Conservation (phyloP, 257 asterid genomes). For the Solanum dulcamara region DNA sequence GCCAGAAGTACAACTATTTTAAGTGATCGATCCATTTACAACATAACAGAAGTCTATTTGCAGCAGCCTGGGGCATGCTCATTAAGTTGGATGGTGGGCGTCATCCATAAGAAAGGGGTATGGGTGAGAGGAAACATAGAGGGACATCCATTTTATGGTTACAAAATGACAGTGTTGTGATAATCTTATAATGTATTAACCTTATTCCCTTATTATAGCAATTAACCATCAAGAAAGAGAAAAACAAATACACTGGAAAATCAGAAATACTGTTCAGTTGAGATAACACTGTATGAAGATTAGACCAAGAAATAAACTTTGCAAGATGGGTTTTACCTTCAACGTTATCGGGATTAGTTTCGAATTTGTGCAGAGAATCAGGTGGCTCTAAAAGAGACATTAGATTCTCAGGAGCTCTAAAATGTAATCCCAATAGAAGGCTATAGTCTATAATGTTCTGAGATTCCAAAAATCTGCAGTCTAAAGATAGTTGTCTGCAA, state of each 20-base stretch:
- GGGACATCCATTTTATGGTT: not conserved
- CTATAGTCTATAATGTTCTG: constrained; percentile 85
- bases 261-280: not conserved
- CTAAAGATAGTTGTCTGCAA: constrained; percentile 72
- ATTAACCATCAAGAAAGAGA: not conserved
- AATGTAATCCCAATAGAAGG: constrained; percentile 89
- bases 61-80: not conserved
- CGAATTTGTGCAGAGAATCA: constrained; percentile 32
- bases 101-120: not conserved
- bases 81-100: not conserved
- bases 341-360: constrained; percentile 11
- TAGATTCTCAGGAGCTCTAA: constrained; percentile 92
- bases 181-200: not conserved
- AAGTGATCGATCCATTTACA: not conserved
- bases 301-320: not conserved
- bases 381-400: constrained; percentile 52
- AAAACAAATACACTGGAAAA: not conserved
- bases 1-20: not conserved
- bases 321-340: constrained; percentile 38
- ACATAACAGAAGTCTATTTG: not conserved
- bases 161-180: not conserved
- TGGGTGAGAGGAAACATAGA: not conserved
- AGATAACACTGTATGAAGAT: not conserved
- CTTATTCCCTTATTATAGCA: not conserved
- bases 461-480: constrained; percentile 70